Evolutionary conservation across 176 grass and related monocot species (phyloP).

Genomic region (Areca catechu): DNA sequence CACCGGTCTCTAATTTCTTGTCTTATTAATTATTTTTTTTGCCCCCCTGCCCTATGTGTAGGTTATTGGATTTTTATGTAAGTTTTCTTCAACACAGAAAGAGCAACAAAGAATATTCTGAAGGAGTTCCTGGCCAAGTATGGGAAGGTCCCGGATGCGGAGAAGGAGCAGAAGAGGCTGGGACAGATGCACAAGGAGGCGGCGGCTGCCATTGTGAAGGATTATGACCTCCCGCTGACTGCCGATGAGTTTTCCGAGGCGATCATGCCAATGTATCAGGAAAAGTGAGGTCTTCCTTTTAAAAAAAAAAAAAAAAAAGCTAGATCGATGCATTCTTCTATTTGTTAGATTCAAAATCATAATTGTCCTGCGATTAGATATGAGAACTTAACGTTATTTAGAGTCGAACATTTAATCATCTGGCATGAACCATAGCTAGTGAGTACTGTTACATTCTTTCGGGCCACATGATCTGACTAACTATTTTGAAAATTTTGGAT

Average conservation of each 20-base stretch:
- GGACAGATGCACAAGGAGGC: constrained; percentile 72
- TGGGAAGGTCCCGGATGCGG: constrained; percentile 46
- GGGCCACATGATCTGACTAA: too few relatives aligned
- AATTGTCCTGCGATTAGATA: not conserved
- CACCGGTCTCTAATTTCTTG: constrained; percentile 25
- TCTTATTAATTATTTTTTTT: constrained; percentile 1
- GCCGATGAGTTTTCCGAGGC: constrained; percentile 53
- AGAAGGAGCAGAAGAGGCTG: constrained; percentile 52
- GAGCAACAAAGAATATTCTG: constrained; percentile 44
- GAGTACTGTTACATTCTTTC: too few relatives aligned
- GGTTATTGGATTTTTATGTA: not conserved
- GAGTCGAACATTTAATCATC: too few relatives aligned
- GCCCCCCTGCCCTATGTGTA: not conserved
- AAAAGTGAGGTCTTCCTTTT: constrained; percentile 31
- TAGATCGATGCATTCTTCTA: not conserved
- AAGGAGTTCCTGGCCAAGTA: constrained; percentile 56
- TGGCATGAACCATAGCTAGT: too few relatives aligned
- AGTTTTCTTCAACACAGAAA: constrained; percentile 34
- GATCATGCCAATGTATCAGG: constrained; percentile 60
- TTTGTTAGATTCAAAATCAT: not conserved
- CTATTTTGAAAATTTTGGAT: too few relatives aligned
- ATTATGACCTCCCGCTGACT: constrained; percentile 61
- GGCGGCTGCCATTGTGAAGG: constrained; percentile 48
- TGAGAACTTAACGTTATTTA: too few relatives aligned
- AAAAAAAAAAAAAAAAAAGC: not conserved